phyloP scores from a whole-genome alignment of 2,329 filamentous ascomycete species.

The Scedosporium dehoogii region DNA sequence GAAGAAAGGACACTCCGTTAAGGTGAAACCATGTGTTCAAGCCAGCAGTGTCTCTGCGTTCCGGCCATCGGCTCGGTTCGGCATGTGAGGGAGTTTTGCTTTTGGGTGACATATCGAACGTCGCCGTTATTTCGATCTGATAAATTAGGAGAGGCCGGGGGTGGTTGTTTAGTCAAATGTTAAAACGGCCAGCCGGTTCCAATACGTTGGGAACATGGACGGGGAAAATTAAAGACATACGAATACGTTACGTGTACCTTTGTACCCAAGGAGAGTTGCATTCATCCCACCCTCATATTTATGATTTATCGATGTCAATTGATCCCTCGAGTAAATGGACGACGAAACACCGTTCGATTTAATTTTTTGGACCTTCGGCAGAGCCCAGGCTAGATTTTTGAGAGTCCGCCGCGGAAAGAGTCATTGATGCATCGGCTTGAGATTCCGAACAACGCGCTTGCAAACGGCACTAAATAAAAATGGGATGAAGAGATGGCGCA shows the following conservation, averaged over 20 bases:
- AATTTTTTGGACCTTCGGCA: no score
- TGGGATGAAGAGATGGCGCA: background rate
- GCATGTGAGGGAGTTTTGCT: conserved; percentile 1
- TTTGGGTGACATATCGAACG: background rate
- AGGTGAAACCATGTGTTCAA: background rate
- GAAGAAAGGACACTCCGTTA: background rate
- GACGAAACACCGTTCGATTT: no score
- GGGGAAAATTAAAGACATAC: background rate
- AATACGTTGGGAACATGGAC: background rate
- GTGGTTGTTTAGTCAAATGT: background rate
- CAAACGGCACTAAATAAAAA: background rate
- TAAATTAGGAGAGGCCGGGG: background rate
- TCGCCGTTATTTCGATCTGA: background rate
- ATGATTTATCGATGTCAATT: no score
- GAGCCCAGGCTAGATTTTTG: background rate
- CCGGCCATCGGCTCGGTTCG: conserved; percentile 4
- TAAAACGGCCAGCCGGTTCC: background rate
- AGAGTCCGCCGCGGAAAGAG: background rate
- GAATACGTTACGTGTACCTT: background rate
- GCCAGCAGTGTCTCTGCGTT: background rate
- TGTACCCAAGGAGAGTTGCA: background rate
- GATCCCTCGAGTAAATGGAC: no score
- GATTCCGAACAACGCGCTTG: background rate
- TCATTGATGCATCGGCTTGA: background rate
- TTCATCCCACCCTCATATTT: no score